Base-by-base conservation (phyloP, 441 rosid genomes). In the Populus hybrid region DNA sequence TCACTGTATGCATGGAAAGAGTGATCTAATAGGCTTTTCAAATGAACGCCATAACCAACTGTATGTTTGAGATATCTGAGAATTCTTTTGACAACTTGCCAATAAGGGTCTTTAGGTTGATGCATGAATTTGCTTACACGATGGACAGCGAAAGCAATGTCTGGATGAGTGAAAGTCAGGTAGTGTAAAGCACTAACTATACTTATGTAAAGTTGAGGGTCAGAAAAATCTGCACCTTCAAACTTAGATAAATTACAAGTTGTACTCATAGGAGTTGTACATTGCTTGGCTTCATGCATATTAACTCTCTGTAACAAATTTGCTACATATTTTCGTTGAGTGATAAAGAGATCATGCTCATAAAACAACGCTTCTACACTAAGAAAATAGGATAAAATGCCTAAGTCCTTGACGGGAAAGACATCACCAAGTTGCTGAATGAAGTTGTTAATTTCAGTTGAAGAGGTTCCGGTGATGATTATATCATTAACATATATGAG, bases 31-130 rank as follows among this genome's bases (percentile, higher is more conserved):
- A 10, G 40, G 20, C 10, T 64, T 3, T 8, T 14, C 3, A 66
- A 12, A 31, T 21, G 12, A 14, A 73, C 12, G 14, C 71, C 72
- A 26, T 38, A 20, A n/a, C 2, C 0, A 0, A 28, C 23, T n/a
- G 56, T 64, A 1, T 28, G n/a, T 36, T 78, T 73, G 7, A 78
- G 69, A 38, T 79, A 74, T 0, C 71, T 4, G 0, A 79, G n/a
- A 3, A 74, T 20, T 0, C 78, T 2, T 56, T 79, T 79, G 2
- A 40, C 26, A 0, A 24, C 6, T 0, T 2, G 6, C 74, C 53
- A 74, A 9, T 68, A 18, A n/a, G 33, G 11, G 0, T 23, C 9
- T 16, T 6, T 1, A 9, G 21, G 21, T 2, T 18, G 14, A 26
- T 79, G 78, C 64, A 66, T 78, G 8, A 42, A 29, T 26, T 78